These are phyloP conservation scores for Trichoderma harzianum DNA, from an alignment of 2,329 filamentous ascomycete genomes.

Conservation along the genomic window DNA sequence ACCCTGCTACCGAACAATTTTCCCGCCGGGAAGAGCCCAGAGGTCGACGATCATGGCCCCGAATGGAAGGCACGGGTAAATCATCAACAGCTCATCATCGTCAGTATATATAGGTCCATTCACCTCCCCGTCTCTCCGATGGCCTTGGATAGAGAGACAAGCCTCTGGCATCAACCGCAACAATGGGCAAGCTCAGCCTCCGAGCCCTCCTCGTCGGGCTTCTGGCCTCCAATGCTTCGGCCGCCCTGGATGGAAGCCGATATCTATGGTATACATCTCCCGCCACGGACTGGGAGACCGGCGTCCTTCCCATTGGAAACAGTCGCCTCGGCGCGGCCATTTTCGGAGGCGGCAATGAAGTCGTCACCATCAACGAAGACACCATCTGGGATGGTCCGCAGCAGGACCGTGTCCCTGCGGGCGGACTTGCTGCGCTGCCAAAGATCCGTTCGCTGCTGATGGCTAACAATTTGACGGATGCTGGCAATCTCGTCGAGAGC, in stretches of 20 bases:
- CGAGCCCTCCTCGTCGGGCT: not conserved
- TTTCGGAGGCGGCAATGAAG: constrained; percentile 39
- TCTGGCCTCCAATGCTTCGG: not conserved
- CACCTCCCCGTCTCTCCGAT: not conserved
- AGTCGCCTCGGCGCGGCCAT: constrained; percentile 39
- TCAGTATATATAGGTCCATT: not conserved
- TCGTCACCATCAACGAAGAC: constrained; percentile 43
- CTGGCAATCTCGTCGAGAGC: constrained; percentile 31
- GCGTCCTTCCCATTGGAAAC: constrained; percentile 44
- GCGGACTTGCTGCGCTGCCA: constrained; percentile 32
- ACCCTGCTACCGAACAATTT: not conserved
- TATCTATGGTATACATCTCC: constrained; percentile 22
- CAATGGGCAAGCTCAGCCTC: constrained; percentile 12
- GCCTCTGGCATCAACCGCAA: not conserved
- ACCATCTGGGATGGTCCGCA: constrained; percentile 41
- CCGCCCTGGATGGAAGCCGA: constrained; percentile 16
- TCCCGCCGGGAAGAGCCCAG: not conserved
- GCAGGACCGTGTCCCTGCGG: constrained; percentile 35
- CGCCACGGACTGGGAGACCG: constrained; percentile 21
- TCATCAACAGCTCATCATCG: not conserved
- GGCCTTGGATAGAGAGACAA: not conserved
- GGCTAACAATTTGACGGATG: constrained; percentile 35
- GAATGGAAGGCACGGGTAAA: not conserved
- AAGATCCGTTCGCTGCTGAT: constrained; percentile 35
- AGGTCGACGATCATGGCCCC: not conserved